phyloP scores from a whole-genome alignment of 106 monocot species.

The Acanthochlamys bracteata region DNA sequence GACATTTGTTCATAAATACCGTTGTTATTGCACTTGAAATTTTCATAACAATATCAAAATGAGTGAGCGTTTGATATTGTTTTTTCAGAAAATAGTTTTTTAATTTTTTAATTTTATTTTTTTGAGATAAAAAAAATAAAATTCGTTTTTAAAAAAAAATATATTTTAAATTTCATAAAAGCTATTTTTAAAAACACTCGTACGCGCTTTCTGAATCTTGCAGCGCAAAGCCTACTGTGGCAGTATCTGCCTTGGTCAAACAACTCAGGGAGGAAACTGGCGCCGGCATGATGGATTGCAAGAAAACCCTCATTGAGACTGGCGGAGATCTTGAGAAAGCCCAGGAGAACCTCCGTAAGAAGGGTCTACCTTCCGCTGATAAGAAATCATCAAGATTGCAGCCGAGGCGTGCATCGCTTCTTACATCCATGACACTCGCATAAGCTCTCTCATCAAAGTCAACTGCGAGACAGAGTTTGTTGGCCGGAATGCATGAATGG shows the following conservation, averaged over 20 bases:
- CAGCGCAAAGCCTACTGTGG: slow-evolving; percentile 34
- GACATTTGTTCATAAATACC: no score
- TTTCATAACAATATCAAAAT: no score
- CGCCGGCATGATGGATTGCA: slow-evolving; percentile 99
- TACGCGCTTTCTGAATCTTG: no score
- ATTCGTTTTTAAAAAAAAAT: no score
- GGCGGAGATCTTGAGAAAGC: slow-evolving; percentile 73
- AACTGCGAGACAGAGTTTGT: slow-evolving; percentile 90
- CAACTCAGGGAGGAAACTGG: slow-evolving; percentile 89
- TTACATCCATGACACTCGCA: slow-evolving; percentile 80
- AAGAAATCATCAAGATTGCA: slow-evolving; percentile 84
- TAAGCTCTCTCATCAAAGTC: slow-evolving; percentile 74
- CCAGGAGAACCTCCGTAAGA: slow-evolving; percentile 82
- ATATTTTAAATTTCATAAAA: no score
- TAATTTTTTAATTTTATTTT: no score
- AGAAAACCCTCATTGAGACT: slow-evolving; percentile 75
- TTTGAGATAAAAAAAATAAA: no score
- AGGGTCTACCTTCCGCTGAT: slow-evolving; percentile 82
- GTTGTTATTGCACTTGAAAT: no score
- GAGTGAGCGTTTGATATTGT: no score
- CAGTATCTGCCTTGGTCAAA: slow-evolving; percentile 70
- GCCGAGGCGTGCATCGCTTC: slow-evolving; percentile 72
- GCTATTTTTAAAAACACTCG: no score
- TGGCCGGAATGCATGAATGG: slow-evolving; percentile 61
- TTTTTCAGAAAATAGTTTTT: no score